These are phyloP conservation scores for Suillus occidentalis DNA, from an alignment of 768 basidiomycete species.

Conservation along the genomic window DNA sequence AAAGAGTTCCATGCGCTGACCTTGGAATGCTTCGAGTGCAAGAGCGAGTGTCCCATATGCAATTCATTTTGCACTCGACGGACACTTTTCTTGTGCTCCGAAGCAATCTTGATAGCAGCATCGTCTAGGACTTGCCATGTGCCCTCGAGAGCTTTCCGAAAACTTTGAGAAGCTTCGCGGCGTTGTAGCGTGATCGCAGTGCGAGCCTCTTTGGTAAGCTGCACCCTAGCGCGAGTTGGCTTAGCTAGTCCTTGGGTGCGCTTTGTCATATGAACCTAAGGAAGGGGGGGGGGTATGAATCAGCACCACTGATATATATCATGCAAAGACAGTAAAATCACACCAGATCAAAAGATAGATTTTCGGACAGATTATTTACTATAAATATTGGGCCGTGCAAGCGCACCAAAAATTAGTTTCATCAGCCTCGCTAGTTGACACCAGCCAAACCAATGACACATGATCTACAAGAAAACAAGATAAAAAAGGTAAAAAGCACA, in stretches of 20 bases:
- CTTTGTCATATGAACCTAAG: not conserved
- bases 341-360: too few relatives aligned
- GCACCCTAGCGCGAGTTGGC: not conserved
- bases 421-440: too few relatives aligned
- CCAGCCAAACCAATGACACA: not conserved
- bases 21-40: constrained; percentile 5
- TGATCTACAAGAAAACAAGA: not conserved
- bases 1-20: constrained; percentile 10
- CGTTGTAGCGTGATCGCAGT: not conserved
- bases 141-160: not conserved
- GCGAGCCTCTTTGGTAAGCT: not conserved
- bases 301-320: too few relatives aligned
- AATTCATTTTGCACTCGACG: constrained; percentile 6
- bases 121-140: not conserved
- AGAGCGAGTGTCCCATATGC: constrained; percentile 6
- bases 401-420: too few relatives aligned
- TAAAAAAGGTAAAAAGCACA: not conserved
- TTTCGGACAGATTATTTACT: too few relatives aligned
- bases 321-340: too few relatives aligned
- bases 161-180: not conserved
- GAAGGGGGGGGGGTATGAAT: not conserved
- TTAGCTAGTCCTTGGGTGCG: too few relatives aligned
- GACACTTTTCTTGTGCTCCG: constrained; percentile 8
- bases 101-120: constrained; percentile 3
- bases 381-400: too few relatives aligned